phyloP scores from a whole-genome alignment of 441 rosid species.

The Viola pubescens region DNA sequence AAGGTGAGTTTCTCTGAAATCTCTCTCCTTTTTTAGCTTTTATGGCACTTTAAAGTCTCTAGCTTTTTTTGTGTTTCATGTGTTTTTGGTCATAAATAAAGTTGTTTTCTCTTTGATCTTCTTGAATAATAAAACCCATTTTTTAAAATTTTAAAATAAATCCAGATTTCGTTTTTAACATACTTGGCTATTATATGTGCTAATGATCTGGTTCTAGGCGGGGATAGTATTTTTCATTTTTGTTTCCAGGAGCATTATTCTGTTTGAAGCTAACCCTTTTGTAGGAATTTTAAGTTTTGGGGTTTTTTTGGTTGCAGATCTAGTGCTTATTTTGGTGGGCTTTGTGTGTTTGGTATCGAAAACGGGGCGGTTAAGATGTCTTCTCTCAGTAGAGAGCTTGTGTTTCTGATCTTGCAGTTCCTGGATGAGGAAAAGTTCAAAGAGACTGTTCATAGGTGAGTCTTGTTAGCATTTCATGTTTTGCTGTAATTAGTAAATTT shows the following conservation, averaged over 20 bases:
- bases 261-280: conserved; percentile 21
- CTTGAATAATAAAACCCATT: neutral
- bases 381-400: conserved; percentile 98
- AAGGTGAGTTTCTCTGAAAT: conserved; percentile 40
- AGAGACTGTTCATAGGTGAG: conserved; percentile 96
- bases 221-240: neutral
- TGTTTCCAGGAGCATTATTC: neutral
- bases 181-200: conserved; percentile 11
- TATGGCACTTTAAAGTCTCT: conserved; percentile 23
- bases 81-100: conserved; percentile 23
- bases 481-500: neutral
- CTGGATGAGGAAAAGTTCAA: conserved; percentile 97
- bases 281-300: conserved; percentile 5
- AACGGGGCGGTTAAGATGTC: conserved; percentile 59
- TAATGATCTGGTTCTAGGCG: conserved; percentile 36
- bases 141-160: conserved; percentile 1
- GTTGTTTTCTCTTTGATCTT: conserved; percentile 25
- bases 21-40: conserved; percentile 23
- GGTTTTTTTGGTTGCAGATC: conserved; percentile 43
- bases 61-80: conserved; percentile 2
- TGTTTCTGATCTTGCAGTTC: conserved; percentile 95
- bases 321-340: conserved; percentile 31
- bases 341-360: conserved; percentile 26
- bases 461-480: neutral
- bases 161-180: conserved; percentile 6